Percentiles rank a stretch among this genome's conserved stretches.
Evolutionary conservation across 2,329 filamentous ascomycete genomes (phyloP).

Genomic region (Fusarium sp.): DNA sequence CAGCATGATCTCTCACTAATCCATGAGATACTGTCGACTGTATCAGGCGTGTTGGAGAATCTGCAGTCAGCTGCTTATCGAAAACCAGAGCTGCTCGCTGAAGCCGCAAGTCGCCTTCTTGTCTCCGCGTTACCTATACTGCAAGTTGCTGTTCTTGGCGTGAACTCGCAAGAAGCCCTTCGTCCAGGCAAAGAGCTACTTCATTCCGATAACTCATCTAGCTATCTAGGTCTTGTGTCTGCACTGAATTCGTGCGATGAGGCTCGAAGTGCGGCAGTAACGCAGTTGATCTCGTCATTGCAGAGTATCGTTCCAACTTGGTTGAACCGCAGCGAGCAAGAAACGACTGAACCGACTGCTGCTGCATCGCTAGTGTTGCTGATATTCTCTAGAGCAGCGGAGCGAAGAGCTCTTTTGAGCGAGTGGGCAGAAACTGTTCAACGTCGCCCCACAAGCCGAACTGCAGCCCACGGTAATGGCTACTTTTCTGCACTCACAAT

Average conservation of each 20-base stretch:
- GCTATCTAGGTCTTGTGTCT: constrained; percentile 44
- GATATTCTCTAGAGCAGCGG: constrained; percentile 57
- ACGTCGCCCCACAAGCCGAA: constrained; percentile 52
- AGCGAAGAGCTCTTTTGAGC: constrained; percentile 58
- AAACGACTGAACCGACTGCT: constrained; percentile 65
- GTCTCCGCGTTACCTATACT: constrained; percentile 66
- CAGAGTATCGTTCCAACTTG: constrained; percentile 59
- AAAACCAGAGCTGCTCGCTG: constrained; percentile 75
- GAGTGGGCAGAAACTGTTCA: constrained; percentile 64
- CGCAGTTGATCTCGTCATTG: constrained; percentile 48
- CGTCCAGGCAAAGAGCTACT: constrained; percentile 47
- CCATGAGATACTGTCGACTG: constrained; percentile 49
- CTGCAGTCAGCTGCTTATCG: constrained; percentile 63
- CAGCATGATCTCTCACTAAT: constrained; percentile 46
- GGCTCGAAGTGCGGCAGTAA: constrained; percentile 16
- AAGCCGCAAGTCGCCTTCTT: constrained; percentile 72
- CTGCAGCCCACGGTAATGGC: constrained; percentile 60
- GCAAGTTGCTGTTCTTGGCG: constrained; percentile 54
- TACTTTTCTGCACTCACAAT: constrained; percentile 69
- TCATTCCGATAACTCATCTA: constrained; percentile 35
- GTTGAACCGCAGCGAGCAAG: constrained; percentile 66
- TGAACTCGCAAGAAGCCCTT: constrained; percentile 18
- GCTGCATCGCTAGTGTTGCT: constrained; percentile 67
- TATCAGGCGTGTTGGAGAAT: constrained; percentile 58
- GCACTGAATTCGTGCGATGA: constrained; percentile 34